These are phyloP conservation scores for Elsinoe australis DNA, from an alignment of 2,329 filamentous ascomycete species.

Conservation along the genomic window DNA sequence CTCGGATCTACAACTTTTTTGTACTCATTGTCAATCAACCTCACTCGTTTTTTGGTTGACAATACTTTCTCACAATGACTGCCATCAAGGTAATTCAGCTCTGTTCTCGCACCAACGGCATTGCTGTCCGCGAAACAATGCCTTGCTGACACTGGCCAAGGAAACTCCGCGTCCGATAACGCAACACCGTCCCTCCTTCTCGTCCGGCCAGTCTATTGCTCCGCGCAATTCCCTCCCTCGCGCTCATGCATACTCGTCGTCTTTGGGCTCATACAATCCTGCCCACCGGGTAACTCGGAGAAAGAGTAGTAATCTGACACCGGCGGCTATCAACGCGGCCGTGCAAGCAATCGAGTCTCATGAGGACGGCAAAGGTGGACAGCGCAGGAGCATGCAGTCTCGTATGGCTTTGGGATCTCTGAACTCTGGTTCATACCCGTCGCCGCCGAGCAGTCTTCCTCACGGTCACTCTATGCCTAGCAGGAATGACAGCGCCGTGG, in stretches of 20 bases:
- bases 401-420: slow-evolving; percentile 47
- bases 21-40: slow-evolving; percentile 4
- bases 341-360: slow-evolving; percentile 46
- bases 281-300: slow-evolving; percentile 82
- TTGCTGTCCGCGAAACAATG: slow-evolving; percentile 6
- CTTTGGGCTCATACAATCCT: slow-evolving; percentile 67
- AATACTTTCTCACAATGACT: slow-evolving; percentile 5
- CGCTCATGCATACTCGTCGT: slow-evolving; percentile 73
- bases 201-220: slow-evolving; percentile 53
- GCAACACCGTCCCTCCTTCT: slow-evolving; percentile 47
- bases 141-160: slow-evolving; percentile 20
- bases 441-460: slow-evolving; percentile 62
- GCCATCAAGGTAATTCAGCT: slow-evolving; percentile 10
- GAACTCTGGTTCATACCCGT: slow-evolving; percentile 51
- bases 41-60: slow-evolving; percentile 1
- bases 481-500: slow-evolving; percentile 46
- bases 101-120: neutral
- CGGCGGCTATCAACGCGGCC: slow-evolving; percentile 47
- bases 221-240: slow-evolving; percentile 60
- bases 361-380: slow-evolving; percentile 51
- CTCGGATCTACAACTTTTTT: slow-evolving; percentile 14
- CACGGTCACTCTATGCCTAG: slow-evolving; percentile 30
- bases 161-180: slow-evolving; percentile 38
- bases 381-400: slow-evolving; percentile 61
- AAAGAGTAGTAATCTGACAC: slow-evolving; percentile 82